Conservation (phyloP, 148 eudicot genomes). For the Pouteria glomerata region DNA sequence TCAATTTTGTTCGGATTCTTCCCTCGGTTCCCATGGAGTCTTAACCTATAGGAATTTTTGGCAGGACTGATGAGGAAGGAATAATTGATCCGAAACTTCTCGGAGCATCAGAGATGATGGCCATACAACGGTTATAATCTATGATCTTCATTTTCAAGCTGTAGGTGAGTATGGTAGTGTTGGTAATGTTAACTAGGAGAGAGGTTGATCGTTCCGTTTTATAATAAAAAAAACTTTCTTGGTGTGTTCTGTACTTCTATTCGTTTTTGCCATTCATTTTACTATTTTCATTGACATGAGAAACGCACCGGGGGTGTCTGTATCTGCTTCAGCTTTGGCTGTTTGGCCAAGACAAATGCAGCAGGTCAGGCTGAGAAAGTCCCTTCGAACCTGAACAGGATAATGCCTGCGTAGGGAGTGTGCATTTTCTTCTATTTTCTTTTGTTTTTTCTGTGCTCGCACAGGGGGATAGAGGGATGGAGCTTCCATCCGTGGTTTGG, state of each 20-base stretch:
- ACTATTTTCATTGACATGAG: constrained; percentile 43
- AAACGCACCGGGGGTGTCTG: constrained; percentile 99
- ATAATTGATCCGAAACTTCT: neutral
- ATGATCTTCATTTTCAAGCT: constrained; percentile 23
- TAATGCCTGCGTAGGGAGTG: constrained; percentile 99
- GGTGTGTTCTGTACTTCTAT: constrained; percentile 1
- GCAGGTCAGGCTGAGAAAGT: constrained; percentile 91
- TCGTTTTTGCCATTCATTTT: neutral
- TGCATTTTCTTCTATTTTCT: constrained; percentile 62
- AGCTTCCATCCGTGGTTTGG: constrained; percentile 12
- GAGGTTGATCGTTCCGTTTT: constrained; percentile 14
- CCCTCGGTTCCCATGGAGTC: neutral
- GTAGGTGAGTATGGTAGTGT: constrained; percentile 42
- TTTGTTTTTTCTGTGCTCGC: constrained; percentile 42
- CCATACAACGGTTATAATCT: constrained; percentile 1
- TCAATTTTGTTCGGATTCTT: neutral
- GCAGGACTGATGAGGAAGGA: neutral
- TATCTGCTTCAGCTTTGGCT: constrained; percentile 42
- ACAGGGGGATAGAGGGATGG: constrained; percentile 42
- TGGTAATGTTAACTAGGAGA: constrained; percentile 24
- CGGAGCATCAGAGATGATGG: constrained; percentile 1
- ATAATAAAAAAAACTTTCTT: constrained; percentile 14
- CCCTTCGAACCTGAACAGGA: constrained; percentile 99
- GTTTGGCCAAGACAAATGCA: constrained; percentile 19
- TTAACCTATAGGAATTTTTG: neutral